Conservation (phyloP, 192 early-diverging fungal genomes). For the Podila epicladia region DNA sequence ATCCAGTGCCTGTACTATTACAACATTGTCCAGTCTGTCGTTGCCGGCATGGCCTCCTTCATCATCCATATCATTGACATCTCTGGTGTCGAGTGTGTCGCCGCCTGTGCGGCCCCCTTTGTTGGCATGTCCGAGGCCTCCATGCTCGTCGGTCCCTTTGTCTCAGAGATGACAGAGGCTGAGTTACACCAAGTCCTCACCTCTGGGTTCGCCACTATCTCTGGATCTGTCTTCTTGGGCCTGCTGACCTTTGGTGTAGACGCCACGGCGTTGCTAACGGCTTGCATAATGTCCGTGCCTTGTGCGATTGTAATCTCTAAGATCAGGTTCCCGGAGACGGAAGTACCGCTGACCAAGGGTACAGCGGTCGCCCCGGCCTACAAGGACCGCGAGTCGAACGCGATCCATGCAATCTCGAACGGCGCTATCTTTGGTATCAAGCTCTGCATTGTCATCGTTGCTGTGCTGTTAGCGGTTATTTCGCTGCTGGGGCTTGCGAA, state of each 20-base stretch:
- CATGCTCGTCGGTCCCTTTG: conserved; percentile 78
- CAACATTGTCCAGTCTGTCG: conserved; percentile 83
- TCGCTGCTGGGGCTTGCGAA: conserved; percentile 73
- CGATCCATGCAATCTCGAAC: conserved; percentile 81
- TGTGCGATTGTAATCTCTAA: conserved; percentile 83
- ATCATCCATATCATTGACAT: conserved; percentile 74
- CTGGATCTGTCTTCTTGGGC: conserved; percentile 79
- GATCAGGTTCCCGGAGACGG: conserved; percentile 81
- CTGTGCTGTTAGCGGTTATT: conserved; percentile 76
- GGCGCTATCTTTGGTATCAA: conserved; percentile 84
- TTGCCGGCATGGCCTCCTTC: conserved; percentile 66
- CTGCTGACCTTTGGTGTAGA: conserved; percentile 75
- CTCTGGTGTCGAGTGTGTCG: conserved; percentile 84
- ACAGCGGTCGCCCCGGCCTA: conserved; percentile 64
- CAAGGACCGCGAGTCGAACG: conserved; percentile 69
- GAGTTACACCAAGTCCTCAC: conserved; percentile 88
- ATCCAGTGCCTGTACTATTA: conserved; percentile 85
- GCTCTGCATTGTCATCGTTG: conserved; percentile 75
- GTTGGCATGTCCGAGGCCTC: conserved; percentile 82
- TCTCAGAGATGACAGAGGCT: conserved; percentile 81
- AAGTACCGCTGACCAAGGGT: conserved; percentile 78
- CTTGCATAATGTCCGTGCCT: conserved; percentile 91
- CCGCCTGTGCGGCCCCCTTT: conserved; percentile 86
- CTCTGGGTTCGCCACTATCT: conserved; percentile 89
- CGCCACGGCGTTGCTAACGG: conserved; percentile 72